Evolutionary conservation across 2,329 filamentous ascomycete species (phyloP).

Genomic region (Davidsoniella virescens): DNA sequence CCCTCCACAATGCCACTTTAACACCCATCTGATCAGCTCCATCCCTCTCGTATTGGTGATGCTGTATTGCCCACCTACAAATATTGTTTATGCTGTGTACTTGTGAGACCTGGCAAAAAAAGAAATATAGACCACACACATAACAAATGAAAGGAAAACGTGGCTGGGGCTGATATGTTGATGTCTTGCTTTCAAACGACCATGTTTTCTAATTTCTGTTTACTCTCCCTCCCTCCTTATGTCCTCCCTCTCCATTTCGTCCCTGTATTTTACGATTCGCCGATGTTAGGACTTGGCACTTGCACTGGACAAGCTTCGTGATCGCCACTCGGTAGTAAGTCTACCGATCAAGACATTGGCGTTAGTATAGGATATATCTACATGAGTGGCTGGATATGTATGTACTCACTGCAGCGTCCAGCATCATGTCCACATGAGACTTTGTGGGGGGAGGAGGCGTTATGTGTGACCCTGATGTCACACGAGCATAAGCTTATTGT

Average conservation of each 20-base stretch:
- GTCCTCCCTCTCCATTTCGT: not conserved
- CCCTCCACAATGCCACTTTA: too few species aligned
- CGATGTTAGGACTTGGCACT: not conserved
- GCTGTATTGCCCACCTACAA: too few species aligned
- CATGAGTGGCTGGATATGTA: not conserved
- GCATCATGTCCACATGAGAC: too few species aligned
- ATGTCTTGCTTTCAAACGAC: not conserved
- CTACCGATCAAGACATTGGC: not conserved
- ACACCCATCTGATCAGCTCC: too few species aligned
- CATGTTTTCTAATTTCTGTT: not conserved
- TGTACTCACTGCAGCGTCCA: too few species aligned
- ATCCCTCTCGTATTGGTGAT: too few species aligned
- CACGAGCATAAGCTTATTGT: too few species aligned
- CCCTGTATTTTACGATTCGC: not conserved
- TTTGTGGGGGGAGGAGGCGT: too few species aligned
- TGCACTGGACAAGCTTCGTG: not conserved
- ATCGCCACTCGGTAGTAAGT: not conserved
- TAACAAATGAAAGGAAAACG: not conserved
- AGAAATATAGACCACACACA: not conserved
- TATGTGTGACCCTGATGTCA: too few species aligned
- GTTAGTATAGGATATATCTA: not conserved
- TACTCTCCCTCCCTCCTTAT: not conserved
- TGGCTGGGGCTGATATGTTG: too few species aligned
- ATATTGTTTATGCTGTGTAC: too few species aligned
- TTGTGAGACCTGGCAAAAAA: too few species aligned